These are phyloP conservation scores for Pseudomonodictys pantanalensis DNA, from an alignment of 495 filamentous ascomycete genomes.

Conservation along the genomic window DNA sequence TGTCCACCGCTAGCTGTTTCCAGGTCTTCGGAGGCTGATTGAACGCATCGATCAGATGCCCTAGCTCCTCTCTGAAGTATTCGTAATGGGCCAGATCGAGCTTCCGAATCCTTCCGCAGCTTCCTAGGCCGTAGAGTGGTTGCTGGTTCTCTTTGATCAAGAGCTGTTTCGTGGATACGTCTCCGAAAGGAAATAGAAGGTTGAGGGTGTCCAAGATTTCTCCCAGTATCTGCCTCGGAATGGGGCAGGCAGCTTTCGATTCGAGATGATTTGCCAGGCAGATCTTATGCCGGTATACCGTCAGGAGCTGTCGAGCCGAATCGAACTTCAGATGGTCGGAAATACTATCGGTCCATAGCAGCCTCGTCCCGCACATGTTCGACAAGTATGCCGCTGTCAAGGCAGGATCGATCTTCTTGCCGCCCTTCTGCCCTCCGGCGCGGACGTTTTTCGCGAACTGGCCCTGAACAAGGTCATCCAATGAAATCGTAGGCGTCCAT, in stretches of 20 bases:
- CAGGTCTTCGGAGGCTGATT: background rate
- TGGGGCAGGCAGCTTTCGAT: background rate
- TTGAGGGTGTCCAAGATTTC: background rate
- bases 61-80: conserved; percentile 10
- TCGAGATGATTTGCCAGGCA: conserved; percentile 11
- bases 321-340: conserved; percentile 5
- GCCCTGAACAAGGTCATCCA: background rate
- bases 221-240: background rate
- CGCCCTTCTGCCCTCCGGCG: background rate
- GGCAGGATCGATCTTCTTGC: background rate
- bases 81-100: conserved; percentile 6
- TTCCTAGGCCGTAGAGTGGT: conserved; percentile 6
- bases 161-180: background rate
- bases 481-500: background rate
- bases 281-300: conserved; percentile 14
- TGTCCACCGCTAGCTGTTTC: conserved; percentile 10
- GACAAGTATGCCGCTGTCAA: conserved; percentile 15
- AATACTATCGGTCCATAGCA: conserved; percentile 9
- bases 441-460: background rate
- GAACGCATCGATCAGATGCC: conserved; percentile 1
- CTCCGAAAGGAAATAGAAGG: conserved; percentile 1
- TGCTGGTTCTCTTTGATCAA: background rate
- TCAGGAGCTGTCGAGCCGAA: background rate
- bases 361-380: conserved; percentile 2
- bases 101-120: background rate